Percentiles rank a stretch among this genome's conserved stretches.
These are phyloP conservation scores for Saturnispora quitensis DNA, from an alignment of 805 yeast species.

Conservation along the genomic window DNA sequence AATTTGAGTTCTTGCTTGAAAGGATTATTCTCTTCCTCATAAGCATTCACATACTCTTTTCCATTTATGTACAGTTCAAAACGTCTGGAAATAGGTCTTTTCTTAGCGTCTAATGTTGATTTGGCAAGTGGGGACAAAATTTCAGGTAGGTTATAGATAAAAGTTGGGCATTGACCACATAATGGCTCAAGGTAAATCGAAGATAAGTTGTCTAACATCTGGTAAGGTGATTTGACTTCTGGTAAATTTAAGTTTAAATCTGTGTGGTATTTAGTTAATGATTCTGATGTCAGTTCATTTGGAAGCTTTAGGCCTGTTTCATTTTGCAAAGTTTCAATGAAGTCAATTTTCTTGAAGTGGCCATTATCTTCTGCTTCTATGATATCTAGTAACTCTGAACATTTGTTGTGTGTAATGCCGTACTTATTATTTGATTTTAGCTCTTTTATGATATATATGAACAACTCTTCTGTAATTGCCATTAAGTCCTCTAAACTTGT, in stretches of 20 bases:
- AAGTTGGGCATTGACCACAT: conserved; percentile 51
- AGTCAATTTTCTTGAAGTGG: conserved; percentile 44
- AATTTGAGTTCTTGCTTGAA: conserved; percentile 59
- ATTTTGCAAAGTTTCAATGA: conserved; percentile 52
- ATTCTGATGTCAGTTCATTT: conserved; percentile 28
- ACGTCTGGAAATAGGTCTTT: conserved; percentile 42
- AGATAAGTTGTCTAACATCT: conserved; percentile 14
- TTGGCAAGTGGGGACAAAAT: conserved; percentile 84
- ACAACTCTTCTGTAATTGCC: conserved; percentile 49
- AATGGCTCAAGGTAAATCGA: conserved; percentile 54
- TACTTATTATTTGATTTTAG: conserved; percentile 20
- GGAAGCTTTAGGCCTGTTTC: conserved; percentile 42
- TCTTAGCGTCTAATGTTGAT: conserved; percentile 29
- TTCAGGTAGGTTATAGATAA: conserved; percentile 78
- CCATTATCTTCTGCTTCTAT: conserved; percentile 16
- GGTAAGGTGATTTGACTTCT: conserved; percentile 40
- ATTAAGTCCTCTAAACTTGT: conserved; percentile 60
- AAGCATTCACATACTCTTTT: conserved; percentile 81
- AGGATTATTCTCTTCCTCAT: conserved; percentile 94
- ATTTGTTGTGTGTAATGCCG: conserved; percentile 18
- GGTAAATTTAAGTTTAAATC: conserved; percentile 31
- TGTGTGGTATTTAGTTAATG: conserved; percentile 33
- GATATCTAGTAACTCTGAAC: conserved; percentile 10
- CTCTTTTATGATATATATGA: conserved; percentile 32
- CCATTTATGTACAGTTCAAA: conserved; percentile 81